Evolutionary conservation across 2,329 filamentous ascomycete genomes (phyloP), one percentile per base, ranked within the genome.

Genomic region (Seiridium cupressi): DNA sequence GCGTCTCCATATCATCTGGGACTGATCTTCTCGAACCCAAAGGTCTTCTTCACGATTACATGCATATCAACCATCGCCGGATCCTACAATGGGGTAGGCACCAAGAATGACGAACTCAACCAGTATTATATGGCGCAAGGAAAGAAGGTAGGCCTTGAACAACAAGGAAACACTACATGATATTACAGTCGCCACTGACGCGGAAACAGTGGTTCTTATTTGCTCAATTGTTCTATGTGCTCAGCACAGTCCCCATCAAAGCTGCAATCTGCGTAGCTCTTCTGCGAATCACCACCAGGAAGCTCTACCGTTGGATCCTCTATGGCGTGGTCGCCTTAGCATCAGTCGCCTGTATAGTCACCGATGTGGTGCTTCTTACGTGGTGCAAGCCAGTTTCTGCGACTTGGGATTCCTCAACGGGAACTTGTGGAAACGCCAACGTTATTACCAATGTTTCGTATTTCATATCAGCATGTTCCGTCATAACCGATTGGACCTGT

Each of bases 331-430:
- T 53, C n/a, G 49, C 31, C 38, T n/a, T 53, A 1, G 49, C 49
- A 38, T 36, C 9, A 10, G 10, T 53, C 5, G 49, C 49, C 11
- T 53, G 49, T n/a, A 34, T 53, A 5, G n/a, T 53, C 13, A 53
- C 49, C 1, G 49, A 53, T 9, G 9, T 53, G 10, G 38, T 35
- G n/a, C 32, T 53, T 7, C 35, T 53, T n/a, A 53, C 49, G 5
- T 53, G 49, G 49, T 53, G 49, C 49, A 9, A 53, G n/a, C 49
- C 49, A n/a, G 49, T 53, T 35, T 40, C 49, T 6, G 49, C 49
- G 9, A 53, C 32, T 10, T 53, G 49, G 49, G 49, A 53, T 18
- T n/a, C 49, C 10, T 53, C 49, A n/a, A 26, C 49, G 13, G 49
- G 49, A 10, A 53, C 10, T 11, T 53, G 49, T 18, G 49, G 32